Percentiles rank a stretch among this genome's conserved stretches.
Evolutionary conservation across 2,329 filamentous ascomycete genomes (phyloP).

Genomic region (Sarocladium oryzae): DNA sequence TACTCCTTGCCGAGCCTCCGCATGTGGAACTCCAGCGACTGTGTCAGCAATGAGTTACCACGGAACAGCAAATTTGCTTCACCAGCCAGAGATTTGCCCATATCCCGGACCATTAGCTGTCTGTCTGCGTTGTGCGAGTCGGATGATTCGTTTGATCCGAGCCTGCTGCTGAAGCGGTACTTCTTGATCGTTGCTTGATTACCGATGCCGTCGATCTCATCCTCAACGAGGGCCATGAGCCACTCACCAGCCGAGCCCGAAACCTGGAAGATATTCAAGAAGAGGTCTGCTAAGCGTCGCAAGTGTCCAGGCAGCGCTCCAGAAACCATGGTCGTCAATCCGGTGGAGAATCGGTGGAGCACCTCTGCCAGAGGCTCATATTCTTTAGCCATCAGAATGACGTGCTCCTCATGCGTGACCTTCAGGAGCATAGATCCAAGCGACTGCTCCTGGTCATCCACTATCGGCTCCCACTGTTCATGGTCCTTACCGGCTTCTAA

Average conservation of each 20-base stretch:
- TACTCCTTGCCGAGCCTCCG: conserved; percentile 89
- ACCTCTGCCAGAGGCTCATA: conserved; percentile 79
- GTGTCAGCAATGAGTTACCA: conserved; percentile 89
- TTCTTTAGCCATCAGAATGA: conserved; percentile 79
- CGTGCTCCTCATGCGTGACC: conserved; percentile 78
- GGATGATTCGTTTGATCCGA: conserved; percentile 64
- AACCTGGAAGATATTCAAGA: conserved; percentile 93
- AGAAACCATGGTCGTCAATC: conserved; percentile 78
- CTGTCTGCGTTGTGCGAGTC: conserved; percentile 55
- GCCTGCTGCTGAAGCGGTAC: conserved; percentile 63
- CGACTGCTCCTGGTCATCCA: conserved; percentile 67
- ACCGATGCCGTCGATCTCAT: conserved; percentile 90
- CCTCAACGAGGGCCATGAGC: conserved; percentile 88
- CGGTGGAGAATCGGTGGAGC: conserved; percentile 76
- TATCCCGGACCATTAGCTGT: conserved; percentile 66
- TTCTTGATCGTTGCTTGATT: conserved; percentile 68
- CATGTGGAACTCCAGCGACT: conserved; percentile 94
- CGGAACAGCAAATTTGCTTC: conserved; percentile 94
- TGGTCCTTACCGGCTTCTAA: conserved; percentile 69
- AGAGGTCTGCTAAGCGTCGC: conserved; percentile 72
- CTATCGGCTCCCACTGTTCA: conserved; percentile 82
- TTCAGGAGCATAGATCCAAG: conserved; percentile 82
- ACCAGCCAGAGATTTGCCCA: conserved; percentile 70
- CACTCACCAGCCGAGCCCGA: conserved; percentile 79
- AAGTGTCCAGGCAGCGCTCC: conserved; percentile 71